Evolutionary conservation across 2,329 filamentous ascomycete species (phyloP), one percentile per base, ranked within the genome.

Genomic region (Phialemonium atrogriseum): DNA sequence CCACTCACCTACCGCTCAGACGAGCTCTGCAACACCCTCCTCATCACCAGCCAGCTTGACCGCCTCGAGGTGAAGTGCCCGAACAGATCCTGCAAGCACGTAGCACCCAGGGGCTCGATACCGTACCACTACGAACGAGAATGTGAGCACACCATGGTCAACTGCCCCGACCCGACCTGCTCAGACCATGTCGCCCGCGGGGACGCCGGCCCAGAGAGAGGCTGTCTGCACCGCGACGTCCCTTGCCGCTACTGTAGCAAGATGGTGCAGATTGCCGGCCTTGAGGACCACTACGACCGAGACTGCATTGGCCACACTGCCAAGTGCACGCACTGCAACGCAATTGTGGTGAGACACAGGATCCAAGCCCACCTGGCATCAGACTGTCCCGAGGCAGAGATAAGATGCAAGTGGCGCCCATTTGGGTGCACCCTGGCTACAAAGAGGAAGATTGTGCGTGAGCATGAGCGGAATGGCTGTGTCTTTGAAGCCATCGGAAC

Each of bases 11-110:
- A 51, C 18, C 50, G 50, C 10, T 45, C 55, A 8, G 53, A 61
- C 36, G 50, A 55, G 13, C 43, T 43, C 12, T 49, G 48, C 36
- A 47, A 51, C 18, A 51, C 50, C 5, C 45, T 47, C 6, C 30
- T 80, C 24, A 58, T 80, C 26, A 57, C 64, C 25, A 77, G 77
- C 13, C 73, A 79, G 48, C 67, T 81, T 13, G 75, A 78, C 40
- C 67, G 59, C 36, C 59, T 81, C 9, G 52, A 62, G 16, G 77
- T 77, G 29, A 63, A 65, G 36, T 81, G 77, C 34, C 74, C 76
- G 3, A 71, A 75, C 40, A 51, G 59, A 21, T 72, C 71, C 7
- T 81, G 77, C 48, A 50, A 55, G 22, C 54, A 61, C 23, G 54
- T 66, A 8, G 54, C 73, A 27, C 58, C 67, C 5, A 63, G 77